phyloP scores from a whole-genome alignment of 306 rosid genomes.

The Lathyrus sativus region DNA sequence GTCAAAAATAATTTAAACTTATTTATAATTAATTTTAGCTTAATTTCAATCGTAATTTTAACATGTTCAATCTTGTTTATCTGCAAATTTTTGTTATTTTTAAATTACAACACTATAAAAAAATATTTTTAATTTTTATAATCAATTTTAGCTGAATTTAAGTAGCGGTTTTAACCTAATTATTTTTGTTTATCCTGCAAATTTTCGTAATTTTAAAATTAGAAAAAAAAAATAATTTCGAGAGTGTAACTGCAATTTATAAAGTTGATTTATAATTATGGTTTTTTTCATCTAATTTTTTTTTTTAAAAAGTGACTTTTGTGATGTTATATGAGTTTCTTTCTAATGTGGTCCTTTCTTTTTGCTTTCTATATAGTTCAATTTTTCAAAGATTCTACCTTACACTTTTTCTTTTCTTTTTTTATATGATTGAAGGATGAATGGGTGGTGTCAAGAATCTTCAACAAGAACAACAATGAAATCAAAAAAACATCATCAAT shows the following conservation, averaged over 20 bases:
- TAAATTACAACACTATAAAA: neutral
- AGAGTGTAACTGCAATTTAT: neutral
- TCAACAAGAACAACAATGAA: conserved; percentile 62
- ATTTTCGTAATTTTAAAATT: neutral
- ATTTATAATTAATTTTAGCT: too few relatives aligned
- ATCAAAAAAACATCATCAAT: conserved; percentile 27
- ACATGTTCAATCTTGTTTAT: neutral
- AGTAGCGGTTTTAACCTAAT: neutral
- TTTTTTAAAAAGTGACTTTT: conserved; percentile 36
- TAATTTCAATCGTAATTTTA: neutral
- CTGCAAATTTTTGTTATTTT: neutral
- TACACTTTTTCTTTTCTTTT: neutral
- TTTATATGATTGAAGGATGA: conserved; percentile 57
- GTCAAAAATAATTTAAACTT: too few relatives aligned
- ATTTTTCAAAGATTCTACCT: conserved; percentile 38
- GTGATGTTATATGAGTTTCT: conserved; percentile 48
- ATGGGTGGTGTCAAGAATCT: conserved; percentile 84
- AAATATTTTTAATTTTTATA: too few relatives aligned
- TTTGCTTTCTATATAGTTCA: conserved; percentile 36
- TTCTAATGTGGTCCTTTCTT: conserved; percentile 46
- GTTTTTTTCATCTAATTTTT: conserved; percentile 8
- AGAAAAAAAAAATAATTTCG: neutral
- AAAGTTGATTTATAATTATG: conserved; percentile 32
- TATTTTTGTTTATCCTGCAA: neutral
- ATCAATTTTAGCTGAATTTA: too few relatives aligned